Evolutionary conservation across 2,329 filamentous ascomycete species (phyloP), one percentile per base, ranked within the genome.

Genomic region (Bipolaris cookei): DNA sequence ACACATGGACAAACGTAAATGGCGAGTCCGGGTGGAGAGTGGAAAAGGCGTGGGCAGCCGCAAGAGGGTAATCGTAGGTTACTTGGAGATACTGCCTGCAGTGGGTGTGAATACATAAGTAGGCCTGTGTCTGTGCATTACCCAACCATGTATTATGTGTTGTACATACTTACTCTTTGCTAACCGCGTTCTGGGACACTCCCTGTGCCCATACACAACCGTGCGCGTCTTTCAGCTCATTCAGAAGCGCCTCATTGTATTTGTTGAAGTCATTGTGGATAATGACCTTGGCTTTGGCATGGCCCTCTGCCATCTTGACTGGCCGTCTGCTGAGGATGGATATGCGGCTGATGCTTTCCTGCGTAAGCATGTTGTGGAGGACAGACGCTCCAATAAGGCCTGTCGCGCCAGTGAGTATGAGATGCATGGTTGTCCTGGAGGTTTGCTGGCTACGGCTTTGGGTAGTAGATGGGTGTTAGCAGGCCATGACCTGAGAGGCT

Each of bases 171-270:
- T 67, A 88, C 83, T 88, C 84, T 58, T 84, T 85, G 54, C 70
- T 70, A 6, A 90, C 88, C 38, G 82, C 77, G 10, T 74, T 85
- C 66, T 87, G 83, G 59, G 84, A 86, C 45, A 88, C 86, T 0
- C 90, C 90, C 70, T 89, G 79, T 0, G 90, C 89, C 90, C 90
- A 93, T 1, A 92, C 87, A 57, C 86, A 89, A 1, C 87, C 89
- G 6, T 83, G 78, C 0, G 89, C 90, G 20, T 85, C 89, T 50
- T 82, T 80, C 0, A 93, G 79, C 68, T 88, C 79, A 3, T 77
- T 74, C 8, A 92, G 79, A 2, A 91, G 63, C 0, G 80, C 78
- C 16, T 81, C 65, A 34, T 84, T 81, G 70, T 91, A 92, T 1
- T 72, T 78, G 11, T 78, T 74, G 68, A 90, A 92, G 72, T 92